Base-by-base conservation (phyloP, 805 yeast species). In the Debaryomyces prosopidis region DNA sequence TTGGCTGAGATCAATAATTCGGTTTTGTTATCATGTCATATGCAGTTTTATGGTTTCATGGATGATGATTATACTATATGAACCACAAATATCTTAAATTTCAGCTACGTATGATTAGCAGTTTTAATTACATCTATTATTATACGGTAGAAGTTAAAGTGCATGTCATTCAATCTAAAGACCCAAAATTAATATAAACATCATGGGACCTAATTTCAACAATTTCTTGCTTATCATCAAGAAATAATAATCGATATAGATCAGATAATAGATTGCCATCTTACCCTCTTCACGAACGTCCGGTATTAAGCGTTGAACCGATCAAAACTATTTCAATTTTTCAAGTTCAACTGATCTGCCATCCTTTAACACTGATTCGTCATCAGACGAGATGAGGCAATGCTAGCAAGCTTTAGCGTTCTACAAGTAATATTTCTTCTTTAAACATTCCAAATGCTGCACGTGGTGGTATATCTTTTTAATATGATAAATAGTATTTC, bases 191-290 rank as follows among this genome's bases (percentile, higher is more conserved):
- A 23, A 7, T 23, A 23, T 23, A 23, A 23, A 23, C 5, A 10
- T 23, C 26, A 3, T 23, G 26, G 9, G 26, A 12, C 58, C 58
- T 45, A 63, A 42, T 19, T 62, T 65, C 11, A 62, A 32, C 9
- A 63, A 48, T 34, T 53, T 48, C 39, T 63, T 63, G 10, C 66
- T 67, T 15, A 58, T 44, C 11, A 46, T 52, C 16, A 63, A 36
- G 46, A 60, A 63, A 43, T 62, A 63, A 37, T 60, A 63, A 40
- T 63, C 69, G 1, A 58, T 67, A 44, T 63, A 63, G n/a, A 60
- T 65, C 16, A 60, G 49, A 5, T 68, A 68, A 39, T 57, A 59
- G 28, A 55, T 60, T 1, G 45, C 45, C 9, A 44, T 42, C 26
- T 42, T 39, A 32, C 34, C 14, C 4, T 62, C 51, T 38, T 58